Evolutionary conservation across 768 basidiomycete genomes (phyloP), one percentile per base, ranked within the genome.

Genomic region (Inosperma sp.): DNA sequence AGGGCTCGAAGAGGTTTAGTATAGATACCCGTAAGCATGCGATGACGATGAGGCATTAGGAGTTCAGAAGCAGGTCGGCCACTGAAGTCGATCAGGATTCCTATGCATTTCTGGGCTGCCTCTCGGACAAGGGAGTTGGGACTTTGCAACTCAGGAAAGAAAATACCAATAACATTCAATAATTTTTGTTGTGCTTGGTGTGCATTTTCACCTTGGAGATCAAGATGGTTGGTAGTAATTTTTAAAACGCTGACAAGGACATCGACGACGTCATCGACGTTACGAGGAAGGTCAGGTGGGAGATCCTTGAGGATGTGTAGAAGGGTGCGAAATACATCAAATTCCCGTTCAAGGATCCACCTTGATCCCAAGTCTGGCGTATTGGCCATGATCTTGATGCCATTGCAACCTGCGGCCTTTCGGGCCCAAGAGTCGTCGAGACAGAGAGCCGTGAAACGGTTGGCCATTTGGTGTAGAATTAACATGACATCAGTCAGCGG

Each of bases 1-100:
- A 99, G 77, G 0, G 96, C 96, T 46, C 96, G 79, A 16, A 99
- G 78, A 10, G 96, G 96, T 63, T 98, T 97, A n/a, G 88, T 90
- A 71, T 88, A 98, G 57, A 99, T 93, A 2, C 86, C 81, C 14
- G 82, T 80, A 31, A 98, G 75, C 71, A 98, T 84, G 25, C 92
- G 83, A 55, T 93, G 91, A 40, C 92, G 85, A 59, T 93, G 86
- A 13, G 81, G 88, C 65, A 79, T 71, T 41, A 99, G 73, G n/a
- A 98, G 73, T 36, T 93, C 91, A 35, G 81, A 75, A 21, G 88
- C 77, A 1, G 88, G 76, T 56, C 80, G 81, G 10, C 80, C 80
- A 48, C 81, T 86, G 22, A 90, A 72, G 35, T 86, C 78, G 1
- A 90, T 85, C 10, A 99, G 72, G 41, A 90, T 71, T 16, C 80